Evolutionary conservation across 257 asterid genomes (phyloP).

Genomic region (Rubia yunnanensis): DNA sequence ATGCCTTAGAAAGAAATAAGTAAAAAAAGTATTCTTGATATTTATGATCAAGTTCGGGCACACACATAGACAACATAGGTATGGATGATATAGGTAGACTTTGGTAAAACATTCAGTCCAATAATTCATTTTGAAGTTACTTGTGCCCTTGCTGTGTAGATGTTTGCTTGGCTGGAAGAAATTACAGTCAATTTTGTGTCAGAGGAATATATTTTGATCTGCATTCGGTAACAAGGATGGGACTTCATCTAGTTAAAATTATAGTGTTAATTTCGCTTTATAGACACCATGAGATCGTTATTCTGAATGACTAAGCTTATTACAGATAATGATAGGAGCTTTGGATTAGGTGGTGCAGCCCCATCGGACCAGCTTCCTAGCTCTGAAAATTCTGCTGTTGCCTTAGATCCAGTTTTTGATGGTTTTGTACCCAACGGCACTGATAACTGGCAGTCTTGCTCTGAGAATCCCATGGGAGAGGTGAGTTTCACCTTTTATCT

Average conservation of each 20-base stretch:
- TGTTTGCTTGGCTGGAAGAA: background rate
- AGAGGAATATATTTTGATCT: background rate
- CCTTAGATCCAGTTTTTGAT: conserved; percentile 21
- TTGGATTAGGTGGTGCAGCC: conserved; percentile 8
- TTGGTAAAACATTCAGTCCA: background rate
- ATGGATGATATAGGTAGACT: background rate
- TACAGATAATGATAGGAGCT: conserved; percentile 13
- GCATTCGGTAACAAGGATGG: background rate
- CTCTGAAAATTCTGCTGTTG: conserved; percentile 14
- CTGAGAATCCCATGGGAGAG: conserved; percentile 37
- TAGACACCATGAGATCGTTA: background rate
- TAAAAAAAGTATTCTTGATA: background rate
- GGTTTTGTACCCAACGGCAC: conserved; percentile 22
- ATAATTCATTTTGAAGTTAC: background rate
- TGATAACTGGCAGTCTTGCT: conserved; percentile 26
- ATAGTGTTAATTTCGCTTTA: background rate
- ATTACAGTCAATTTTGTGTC: background rate
- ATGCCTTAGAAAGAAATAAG: background rate
- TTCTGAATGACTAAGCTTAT: conserved; percentile 4
- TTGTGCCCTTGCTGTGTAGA: background rate
- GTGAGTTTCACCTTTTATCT: conserved; percentile 27
- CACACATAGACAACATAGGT: background rate
- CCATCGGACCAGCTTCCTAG: conserved; percentile 11
- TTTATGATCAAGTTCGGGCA: background rate
- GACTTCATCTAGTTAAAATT: background rate